Base-by-base conservation (phyloP, 495 filamentous ascomycete species). In the Astrothelium subdiscretum region DNA sequence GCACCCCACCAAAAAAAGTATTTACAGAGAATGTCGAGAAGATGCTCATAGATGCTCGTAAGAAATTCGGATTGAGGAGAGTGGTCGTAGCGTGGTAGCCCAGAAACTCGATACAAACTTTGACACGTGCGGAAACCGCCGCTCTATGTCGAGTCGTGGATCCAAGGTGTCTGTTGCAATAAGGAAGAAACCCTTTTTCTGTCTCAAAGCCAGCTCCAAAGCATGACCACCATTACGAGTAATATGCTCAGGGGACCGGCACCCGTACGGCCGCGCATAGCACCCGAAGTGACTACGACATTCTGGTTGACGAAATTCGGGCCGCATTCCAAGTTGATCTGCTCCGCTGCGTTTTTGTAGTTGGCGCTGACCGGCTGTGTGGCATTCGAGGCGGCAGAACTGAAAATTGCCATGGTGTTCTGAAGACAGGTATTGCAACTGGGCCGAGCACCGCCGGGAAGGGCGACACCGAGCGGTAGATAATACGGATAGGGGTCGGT, bases 401-500 rank as follows among this genome's bases (percentile, higher is more conserved):
- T 70, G 67, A 73, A 73, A 51, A 73, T 70, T 31, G 66, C 62
- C 72, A 70, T 73, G 20, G 61, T 68, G 59, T 74, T 60, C 63
- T 73, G 68, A 62, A 76, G 63, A 62, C 74, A 76, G 2, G 43
- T 61, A 54, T 69, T 71, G 69, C 74, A 77, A 0, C 83, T 84
- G 0, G 90, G 88, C 20, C 78, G 73, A 22, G 82, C 79, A 3
- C 79, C 80, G 3, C 77, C 78, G 0, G 87, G 84, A 2, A 97
- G 73, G 3, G 73, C 63, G n/a, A 79, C 81, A 31, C 92, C 92
- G 42, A 95, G 78, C 4, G 94, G 88, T 0, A 97, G 76, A 67
- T 85, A 90, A 76, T 97, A 98, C 20, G 92, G 76, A 63, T 91
- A 88, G 38, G 84, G 79, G 70, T 89, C 85, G 29, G 81, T 80